Percentiles rank a stretch among this genome's conserved stretches.
Evolutionary conservation across 2,329 filamentous ascomycete genomes (phyloP).

Genomic region (Xylariaceae sp.): DNA sequence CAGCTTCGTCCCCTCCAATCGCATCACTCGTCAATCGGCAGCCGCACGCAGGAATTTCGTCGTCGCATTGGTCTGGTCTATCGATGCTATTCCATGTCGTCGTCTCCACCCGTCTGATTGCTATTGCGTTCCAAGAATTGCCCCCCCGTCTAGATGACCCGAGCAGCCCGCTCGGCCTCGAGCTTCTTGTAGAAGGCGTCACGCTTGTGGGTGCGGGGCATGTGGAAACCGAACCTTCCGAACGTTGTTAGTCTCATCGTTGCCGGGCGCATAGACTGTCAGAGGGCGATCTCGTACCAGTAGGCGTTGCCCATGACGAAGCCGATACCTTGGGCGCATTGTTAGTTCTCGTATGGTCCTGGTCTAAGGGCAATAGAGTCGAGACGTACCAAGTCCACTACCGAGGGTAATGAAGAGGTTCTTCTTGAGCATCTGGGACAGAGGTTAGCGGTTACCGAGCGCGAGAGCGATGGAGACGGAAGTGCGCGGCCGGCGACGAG

Average conservation of each 20-base stretch:
- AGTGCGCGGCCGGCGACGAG: not conserved
- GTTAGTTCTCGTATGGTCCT: slow-evolving; percentile 32
- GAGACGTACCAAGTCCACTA: slow-evolving; percentile 50
- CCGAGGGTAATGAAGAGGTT: slow-evolving; percentile 52
- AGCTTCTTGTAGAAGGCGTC: slow-evolving; percentile 55
- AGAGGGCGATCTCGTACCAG: slow-evolving; percentile 44
- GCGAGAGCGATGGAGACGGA: not conserved
- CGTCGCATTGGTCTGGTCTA: slow-evolving; percentile 16
- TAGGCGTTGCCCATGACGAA: slow-evolving; percentile 50
- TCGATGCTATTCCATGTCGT: slow-evolving; percentile 9
- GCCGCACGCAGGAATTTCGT: slow-evolving; percentile 7
- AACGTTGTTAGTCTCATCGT: slow-evolving; percentile 12
- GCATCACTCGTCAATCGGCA: slow-evolving; percentile 18
- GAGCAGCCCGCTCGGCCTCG: slow-evolving; percentile 50
- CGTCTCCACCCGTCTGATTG: not conserved
- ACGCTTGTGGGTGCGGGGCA: slow-evolving; percentile 54
- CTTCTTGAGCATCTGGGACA: slow-evolving; percentile 53
- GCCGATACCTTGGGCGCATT: slow-evolving; percentile 42
- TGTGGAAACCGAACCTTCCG: slow-evolving; percentile 56
- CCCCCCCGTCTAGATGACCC: slow-evolving; percentile 18
- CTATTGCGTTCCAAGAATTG: not conserved
- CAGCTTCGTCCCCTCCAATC: slow-evolving; percentile 14
- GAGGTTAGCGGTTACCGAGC: slow-evolving; percentile 26
- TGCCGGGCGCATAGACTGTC: not conserved
- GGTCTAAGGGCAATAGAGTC: too few relatives aligned